Evolutionary conservation across 805 yeast species (phyloP).

Genomic region (Sugiyamaella lignohabitans): DNA sequence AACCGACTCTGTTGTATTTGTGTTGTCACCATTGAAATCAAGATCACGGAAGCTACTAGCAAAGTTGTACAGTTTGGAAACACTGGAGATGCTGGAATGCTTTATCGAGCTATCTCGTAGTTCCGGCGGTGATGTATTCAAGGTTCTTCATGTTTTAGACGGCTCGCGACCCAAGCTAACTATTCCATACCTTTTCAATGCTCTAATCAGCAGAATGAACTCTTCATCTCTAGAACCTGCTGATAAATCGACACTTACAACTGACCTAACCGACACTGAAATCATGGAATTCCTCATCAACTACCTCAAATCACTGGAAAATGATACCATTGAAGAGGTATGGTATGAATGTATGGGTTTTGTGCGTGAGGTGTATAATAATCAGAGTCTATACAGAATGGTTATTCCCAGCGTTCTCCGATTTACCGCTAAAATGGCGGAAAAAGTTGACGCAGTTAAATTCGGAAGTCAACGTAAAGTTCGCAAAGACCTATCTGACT

Average conservation of each 20-base stretch:
- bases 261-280: constrained; percentile 40
- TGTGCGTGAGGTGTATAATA: constrained; percentile 50
- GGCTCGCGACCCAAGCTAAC: constrained; percentile 75
- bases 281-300: constrained; percentile 49
- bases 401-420: constrained; percentile 49
- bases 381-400: constrained; percentile 41
- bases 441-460: constrained; percentile 51
- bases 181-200: constrained; percentile 55
- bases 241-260: constrained; percentile 41
- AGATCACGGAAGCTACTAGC: constrained; percentile 62
- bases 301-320: constrained; percentile 62
- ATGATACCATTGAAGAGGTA: constrained; percentile 73
- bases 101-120: constrained; percentile 38
- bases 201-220: constrained; percentile 45
- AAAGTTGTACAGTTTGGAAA: constrained; percentile 57
- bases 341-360: constrained; percentile 56
- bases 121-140: constrained; percentile 39
- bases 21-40: constrained; percentile 51
- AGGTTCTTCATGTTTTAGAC: constrained; percentile 70
- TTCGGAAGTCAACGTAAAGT: constrained; percentile 56
- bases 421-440: constrained; percentile 45
- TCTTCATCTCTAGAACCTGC: constrained; percentile 23
- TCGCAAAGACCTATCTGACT: constrained; percentile 51
- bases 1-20: constrained; percentile 5
- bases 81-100: constrained; percentile 65